A percentile compares a stretch with the other conserved stretches of the same genome.
Conservation (phyloP, 257 asterid genomes). For the Nicotiana otophora region DNA sequence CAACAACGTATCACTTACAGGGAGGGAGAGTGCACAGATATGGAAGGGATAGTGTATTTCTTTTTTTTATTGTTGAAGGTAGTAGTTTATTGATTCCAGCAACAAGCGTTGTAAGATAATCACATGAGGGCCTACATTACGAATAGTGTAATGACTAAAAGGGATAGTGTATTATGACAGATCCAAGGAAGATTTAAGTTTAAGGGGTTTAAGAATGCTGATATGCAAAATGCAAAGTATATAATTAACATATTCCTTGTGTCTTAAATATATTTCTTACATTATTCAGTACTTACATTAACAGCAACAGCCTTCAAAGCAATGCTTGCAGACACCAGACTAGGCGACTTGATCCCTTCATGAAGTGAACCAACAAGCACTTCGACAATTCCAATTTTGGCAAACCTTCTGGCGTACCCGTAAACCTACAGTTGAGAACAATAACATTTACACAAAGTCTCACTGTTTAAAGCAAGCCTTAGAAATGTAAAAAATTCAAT, state of each 20-base stretch:
- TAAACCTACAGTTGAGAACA: slow-evolving; percentile 49
- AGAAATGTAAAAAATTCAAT: neutral
- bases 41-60: neutral
- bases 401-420: slow-evolving; percentile 87
- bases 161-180: neutral
- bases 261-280: neutral
- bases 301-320: slow-evolving; percentile 90
- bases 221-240: neutral
- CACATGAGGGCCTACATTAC: neutral
- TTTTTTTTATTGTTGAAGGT: neutral
- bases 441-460: neutral
- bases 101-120: neutral
- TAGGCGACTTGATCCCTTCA: slow-evolving; percentile 58
- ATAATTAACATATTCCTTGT: slow-evolving; percentile 4
- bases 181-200: neutral
- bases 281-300: slow-evolving; percentile 52
- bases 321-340: slow-evolving; percentile 60
- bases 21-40: neutral
- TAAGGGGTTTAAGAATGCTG: neutral
- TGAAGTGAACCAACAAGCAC: slow-evolving; percentile 74
- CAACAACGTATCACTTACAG: neutral
- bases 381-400: slow-evolving; percentile 67
- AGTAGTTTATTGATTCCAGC: neutral
- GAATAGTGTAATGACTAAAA: neutral
- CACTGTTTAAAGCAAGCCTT: neutral